Percentiles rank a stretch among this genome's conserved stretches.
Conservation (phyloP, 2,329 filamentous ascomycete genomes). For the Ophiostoma triangulosporum region DNA sequence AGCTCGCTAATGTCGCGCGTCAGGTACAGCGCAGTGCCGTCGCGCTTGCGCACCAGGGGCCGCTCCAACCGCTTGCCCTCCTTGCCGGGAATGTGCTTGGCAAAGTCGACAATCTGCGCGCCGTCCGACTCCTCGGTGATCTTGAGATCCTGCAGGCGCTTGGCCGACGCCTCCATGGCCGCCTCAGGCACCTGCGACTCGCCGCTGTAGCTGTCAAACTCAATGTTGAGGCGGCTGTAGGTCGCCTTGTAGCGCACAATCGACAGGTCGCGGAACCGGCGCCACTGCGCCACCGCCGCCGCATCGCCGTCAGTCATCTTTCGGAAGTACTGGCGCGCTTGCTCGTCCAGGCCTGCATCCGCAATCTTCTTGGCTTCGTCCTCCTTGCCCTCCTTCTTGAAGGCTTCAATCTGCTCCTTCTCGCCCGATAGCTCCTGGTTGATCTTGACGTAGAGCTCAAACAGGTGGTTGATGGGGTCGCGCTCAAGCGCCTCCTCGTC, state of each 20-base stretch:
- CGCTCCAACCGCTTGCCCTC: conserved; percentile 56
- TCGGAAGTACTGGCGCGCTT: conserved; percentile 60
- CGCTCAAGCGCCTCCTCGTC: conserved; percentile 54
- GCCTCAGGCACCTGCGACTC: conserved; percentile 59
- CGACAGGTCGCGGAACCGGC: conserved; percentile 51
- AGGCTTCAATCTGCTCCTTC: conserved; percentile 49
- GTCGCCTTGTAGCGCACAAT: conserved; percentile 54
- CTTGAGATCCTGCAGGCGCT: conserved; percentile 47
- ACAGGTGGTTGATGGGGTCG: conserved; percentile 72
- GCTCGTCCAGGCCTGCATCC: conserved; percentile 52
- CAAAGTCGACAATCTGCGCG: conserved; percentile 59
- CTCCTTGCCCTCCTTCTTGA: conserved; percentile 40
- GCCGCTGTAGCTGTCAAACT: conserved; percentile 60
- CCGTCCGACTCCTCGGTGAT: conserved; percentile 59
- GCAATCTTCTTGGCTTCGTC: conserved; percentile 37
- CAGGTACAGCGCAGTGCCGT: conserved; percentile 64
- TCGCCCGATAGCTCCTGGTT: conserved; percentile 53
- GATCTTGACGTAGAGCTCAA: conserved; percentile 70
- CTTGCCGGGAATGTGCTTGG: conserved; percentile 52
- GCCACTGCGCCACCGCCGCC: conserved; percentile 47
- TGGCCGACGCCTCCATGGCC: conserved; percentile 50
- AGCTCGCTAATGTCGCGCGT: conserved; percentile 68
- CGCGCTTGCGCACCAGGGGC: conserved; percentile 57
- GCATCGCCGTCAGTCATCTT: conserved; percentile 56
- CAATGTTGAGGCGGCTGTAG: conserved; percentile 57